Evolutionary conservation across 169 alveolate species (phyloP).

Genomic region (Plasmodium relictum): DNA sequence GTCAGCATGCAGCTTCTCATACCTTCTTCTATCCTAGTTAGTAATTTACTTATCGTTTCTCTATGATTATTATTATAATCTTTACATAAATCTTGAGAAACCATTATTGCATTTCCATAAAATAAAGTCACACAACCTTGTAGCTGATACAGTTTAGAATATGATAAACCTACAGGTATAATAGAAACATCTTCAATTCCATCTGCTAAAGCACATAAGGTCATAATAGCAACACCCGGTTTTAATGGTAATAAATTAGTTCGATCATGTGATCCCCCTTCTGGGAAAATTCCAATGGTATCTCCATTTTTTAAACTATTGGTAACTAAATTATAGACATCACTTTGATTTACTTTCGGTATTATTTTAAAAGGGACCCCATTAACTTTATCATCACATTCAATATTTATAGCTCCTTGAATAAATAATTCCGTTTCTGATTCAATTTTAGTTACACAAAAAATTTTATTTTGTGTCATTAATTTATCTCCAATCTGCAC

Average conservation of each 20-base stretch:
- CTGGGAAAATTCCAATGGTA: conserved; percentile 95
- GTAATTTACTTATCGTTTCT: conserved; percentile 83
- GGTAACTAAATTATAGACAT: conserved; percentile 91
- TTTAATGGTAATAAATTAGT: conserved; percentile 94
- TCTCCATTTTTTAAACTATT: conserved; percentile 91
- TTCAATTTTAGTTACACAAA: conserved; percentile 85
- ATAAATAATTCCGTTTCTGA: conserved; percentile 91
- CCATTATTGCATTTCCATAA: conserved; percentile 90
- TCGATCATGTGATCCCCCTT: conserved; percentile 97
- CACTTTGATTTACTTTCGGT: conserved; percentile 94
- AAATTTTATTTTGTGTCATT: conserved; percentile 82
- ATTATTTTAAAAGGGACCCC: conserved; percentile 85
- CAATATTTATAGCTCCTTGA: conserved; percentile 79
- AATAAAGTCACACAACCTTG: conserved; percentile 90
- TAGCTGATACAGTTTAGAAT: conserved; percentile 87
- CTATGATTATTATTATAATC: conserved; percentile 86
- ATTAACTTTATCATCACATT: conserved; percentile 80
- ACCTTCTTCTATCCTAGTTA: conserved; percentile 85
- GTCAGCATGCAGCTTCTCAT: conserved; percentile 87
- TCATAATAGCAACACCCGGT: conserved; percentile 96
- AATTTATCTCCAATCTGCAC: conserved; percentile 90
- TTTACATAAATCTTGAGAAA: conserved; percentile 81
- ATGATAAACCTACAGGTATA: conserved; percentile 92
- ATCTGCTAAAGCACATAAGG: conserved; percentile 93
- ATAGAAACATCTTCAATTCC: conserved; percentile 93